Base-by-base conservation (phyloP, 208 protist species). In the Acanthamoeba culbertsoni region DNA sequence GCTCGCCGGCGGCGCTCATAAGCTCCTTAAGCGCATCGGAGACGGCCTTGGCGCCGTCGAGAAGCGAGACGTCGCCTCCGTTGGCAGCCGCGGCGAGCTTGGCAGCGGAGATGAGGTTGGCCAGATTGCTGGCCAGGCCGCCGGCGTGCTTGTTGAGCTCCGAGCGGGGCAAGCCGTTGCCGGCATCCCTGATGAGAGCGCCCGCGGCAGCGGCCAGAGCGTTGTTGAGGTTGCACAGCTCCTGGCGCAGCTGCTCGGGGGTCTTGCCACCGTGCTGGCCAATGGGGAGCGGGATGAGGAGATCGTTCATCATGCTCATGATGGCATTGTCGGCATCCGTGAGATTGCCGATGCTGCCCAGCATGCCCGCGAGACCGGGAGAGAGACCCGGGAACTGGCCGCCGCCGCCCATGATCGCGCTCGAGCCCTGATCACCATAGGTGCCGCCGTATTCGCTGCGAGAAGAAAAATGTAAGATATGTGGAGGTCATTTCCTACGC, bases 181-280 rank as follows among this genome's bases (percentile, higher is more conserved):
- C 88, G 33, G 88, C 88, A 26, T 95, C 94, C 0, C 82, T 12
- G 7, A 95, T 88, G 35, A 95, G 62, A 43, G 48, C 73, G 42
- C 26, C 92, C 35, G 94, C 94, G 55, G 94, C 92, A 2, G 63
- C 63, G 2, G 94, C 86, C n/a, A 95, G 79, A 10, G 91, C 92
- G 63, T 94, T 93, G 12, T 92, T 79, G 37, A 93, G 89, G 18
- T 92, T 91, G 26, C 86, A 91, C 28, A 95, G 84, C 51, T 94
- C 91, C 79, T 93, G 86, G 28, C 93, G 93, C 7, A 86, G 94
- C 68, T 95, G 92, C 65, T 95, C 93, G 65, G 94, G 94, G n/a
- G 93, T 94, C 23, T 94, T 71, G 28, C 91, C 93, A 0, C 91
- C 94, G 45, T 93, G 94, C 35, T 93, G 90, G 45, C 92, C 75